A percentile compares a stretch with the other conserved stretches of the same genome.
Evolutionary conservation across 352 stramenopile genomes (phyloP).

Genomic region (Aphanomyces astaci): DNA sequence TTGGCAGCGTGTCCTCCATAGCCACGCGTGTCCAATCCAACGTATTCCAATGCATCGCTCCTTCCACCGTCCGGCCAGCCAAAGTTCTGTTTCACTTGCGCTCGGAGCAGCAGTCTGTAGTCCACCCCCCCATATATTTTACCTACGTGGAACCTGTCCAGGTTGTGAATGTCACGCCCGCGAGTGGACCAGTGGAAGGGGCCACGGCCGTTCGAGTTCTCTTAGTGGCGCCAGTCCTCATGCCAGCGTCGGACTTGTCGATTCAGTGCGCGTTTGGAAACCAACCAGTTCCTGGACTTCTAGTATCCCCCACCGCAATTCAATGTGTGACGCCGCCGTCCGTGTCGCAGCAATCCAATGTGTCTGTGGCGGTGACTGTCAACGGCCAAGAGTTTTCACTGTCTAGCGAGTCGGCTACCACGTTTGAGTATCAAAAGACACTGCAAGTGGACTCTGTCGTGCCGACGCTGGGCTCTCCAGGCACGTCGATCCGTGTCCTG

Average conservation of each 20-base stretch:
- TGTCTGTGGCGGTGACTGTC: neutral
- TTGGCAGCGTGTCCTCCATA: neutral
- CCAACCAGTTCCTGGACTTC: neutral
- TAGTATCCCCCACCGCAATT: neutral
- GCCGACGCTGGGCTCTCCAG: neutral
- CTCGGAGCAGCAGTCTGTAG: neutral
- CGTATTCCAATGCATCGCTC: neutral
- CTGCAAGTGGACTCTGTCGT: neutral
- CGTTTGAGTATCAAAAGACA: neutral
- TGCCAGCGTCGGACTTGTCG: neutral
- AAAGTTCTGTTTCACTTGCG: neutral
- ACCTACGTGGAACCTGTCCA: neutral
- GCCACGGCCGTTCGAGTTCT: neutral
- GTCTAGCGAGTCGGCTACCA: no score
- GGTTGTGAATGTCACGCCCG: neutral
- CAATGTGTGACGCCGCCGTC: conserved; percentile 9
- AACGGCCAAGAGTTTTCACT: conserved; percentile 14
- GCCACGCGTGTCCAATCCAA: neutral
- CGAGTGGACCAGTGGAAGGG: neutral
- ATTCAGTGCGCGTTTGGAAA: conserved; percentile 5
- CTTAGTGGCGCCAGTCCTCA: neutral
- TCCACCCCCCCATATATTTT: neutral
- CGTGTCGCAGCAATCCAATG: neutral
- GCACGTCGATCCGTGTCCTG: neutral
- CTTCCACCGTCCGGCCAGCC: neutral